phyloP scores from a whole-genome alignment of 2,329 filamentous ascomycete genomes.

The Myriangium duriaei region DNA sequence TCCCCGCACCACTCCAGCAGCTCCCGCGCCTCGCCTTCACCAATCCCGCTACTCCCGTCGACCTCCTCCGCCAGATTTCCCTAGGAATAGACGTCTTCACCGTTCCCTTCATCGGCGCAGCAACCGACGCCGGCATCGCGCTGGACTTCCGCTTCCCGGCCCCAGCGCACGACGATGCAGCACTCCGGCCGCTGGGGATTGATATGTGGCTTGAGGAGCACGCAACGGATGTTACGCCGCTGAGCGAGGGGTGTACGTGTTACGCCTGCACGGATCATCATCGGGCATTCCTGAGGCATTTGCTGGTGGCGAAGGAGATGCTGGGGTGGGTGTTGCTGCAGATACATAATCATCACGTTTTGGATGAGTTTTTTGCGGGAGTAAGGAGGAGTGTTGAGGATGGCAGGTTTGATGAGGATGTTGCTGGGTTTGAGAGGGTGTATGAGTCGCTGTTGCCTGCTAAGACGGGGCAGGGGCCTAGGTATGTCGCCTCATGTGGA shows the following conservation, averaged over 20 bases:
- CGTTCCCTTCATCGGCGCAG: constrained; percentile 58
- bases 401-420: constrained; percentile 43
- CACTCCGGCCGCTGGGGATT: constrained; percentile 47
- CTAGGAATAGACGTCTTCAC: constrained; percentile 72
- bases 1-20: constrained; percentile 46
- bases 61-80: constrained; percentile 61
- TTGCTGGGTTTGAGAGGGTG: constrained; percentile 45
- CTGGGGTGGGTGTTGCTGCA: constrained; percentile 87
- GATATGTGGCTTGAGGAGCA: constrained; percentile 63
- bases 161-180: constrained; percentile 9
- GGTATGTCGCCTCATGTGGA: constrained; percentile 30
- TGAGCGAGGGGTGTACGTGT: constrained; percentile 57
- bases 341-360: constrained; percentile 71
- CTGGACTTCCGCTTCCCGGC: constrained; percentile 63
- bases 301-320: constrained; percentile 89
- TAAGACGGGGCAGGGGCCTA: constrained; percentile 64
- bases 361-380: constrained; percentile 60
- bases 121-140: constrained; percentile 76
- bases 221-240: constrained; percentile 48
- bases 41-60: constrained; percentile 56
- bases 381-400: constrained; percentile 52
- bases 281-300: constrained; percentile 74
- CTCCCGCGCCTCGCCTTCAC: constrained; percentile 68
- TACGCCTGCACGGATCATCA: constrained; percentile 78
- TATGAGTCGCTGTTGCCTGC: constrained; percentile 64